Evolutionary conservation across 192 early-diverging fungal genomes (phyloP).

Genomic region (Kickxella alabastrina): DNA sequence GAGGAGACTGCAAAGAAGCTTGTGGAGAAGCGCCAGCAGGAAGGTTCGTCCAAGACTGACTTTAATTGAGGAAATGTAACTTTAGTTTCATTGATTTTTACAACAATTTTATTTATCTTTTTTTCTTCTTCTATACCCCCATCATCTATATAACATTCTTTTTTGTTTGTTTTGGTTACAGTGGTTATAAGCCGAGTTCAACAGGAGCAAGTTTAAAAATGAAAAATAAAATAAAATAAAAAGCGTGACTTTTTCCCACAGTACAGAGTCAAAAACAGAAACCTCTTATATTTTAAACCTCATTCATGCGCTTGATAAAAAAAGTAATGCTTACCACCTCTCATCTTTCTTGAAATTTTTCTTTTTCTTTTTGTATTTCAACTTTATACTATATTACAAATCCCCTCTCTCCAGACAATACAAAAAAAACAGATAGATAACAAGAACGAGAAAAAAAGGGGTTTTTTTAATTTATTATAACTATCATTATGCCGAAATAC

Average conservation of each 20-base stretch:
- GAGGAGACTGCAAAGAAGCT: conserved; percentile 64
- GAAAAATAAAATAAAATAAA: too few relatives aligned
- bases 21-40: conserved; percentile 50
- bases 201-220: too few relatives aligned
- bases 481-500: conserved; percentile 92
- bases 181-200: too few relatives aligned
- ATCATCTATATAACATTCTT: not conserved
- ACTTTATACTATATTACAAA: conserved; percentile 1
- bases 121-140: conserved; percentile 5
- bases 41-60: conserved; percentile 27
- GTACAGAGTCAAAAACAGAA: too few relatives aligned
- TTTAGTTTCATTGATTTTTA: too few relatives aligned
- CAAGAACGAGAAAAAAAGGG: not conserved
- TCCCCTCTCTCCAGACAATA: not conserved
- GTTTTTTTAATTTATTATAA: conserved; percentile 1
- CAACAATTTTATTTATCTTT: too few relatives aligned
- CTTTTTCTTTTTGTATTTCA: too few relatives aligned
- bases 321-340: too few relatives aligned
- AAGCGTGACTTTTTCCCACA: too few relatives aligned
- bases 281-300: too few relatives aligned
- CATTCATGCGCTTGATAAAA: too few relatives aligned
- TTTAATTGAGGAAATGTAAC: conserved; percentile 31
- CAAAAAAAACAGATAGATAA: not conserved
- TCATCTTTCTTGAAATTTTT: too few relatives aligned
- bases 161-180: conserved; percentile 1